Base-by-base conservation (phyloP, 108 stramenopile genomes). In the Fistulifera pelliculosa region DNA sequence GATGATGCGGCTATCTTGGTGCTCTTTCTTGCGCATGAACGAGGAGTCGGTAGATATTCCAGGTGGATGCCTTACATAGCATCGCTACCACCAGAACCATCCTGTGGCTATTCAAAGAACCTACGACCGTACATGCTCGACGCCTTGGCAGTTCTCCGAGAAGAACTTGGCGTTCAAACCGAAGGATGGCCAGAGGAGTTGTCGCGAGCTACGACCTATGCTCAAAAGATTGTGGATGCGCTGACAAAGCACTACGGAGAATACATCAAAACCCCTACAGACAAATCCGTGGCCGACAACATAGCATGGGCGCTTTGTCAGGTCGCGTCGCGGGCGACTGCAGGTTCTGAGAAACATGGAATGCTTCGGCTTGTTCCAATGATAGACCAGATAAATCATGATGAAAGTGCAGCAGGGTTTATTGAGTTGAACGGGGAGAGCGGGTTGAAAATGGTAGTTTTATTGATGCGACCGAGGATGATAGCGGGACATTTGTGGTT, bases 301-400 rank as follows among this genome's bases (percentile, higher is more conserved):
- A 52, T 91, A 16, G 56, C 76, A 57, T 91, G 89, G 89, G 71
- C 89, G 11, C 66, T 91, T 10, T 91, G 89, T 52, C 85, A 85
- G 41, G 89, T 91, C 11, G 71, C 84, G 0, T 80, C 77, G 15
- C 68, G 89, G 13, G 89, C 85, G 6, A 76, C 75, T 1, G 85
- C 70, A 12, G 89, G 85, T 39, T 66, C 51, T 13, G 70, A 73
- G 58, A 55, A 54, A 16, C 52, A 84, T 58, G 89, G 85, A 16
- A 47, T 62, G 0, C 54, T 91, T 1, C 80, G 89, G 11, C 52
- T 91, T 27, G 64, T 91, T 17, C 89, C 89, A 10, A 47, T 91
- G 56, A 39, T 79, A 45, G 89, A 91, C 58, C 66, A 85, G 79
- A 66, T 91, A 22, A 91, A 91, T 65, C 89, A 91, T 49, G 85